Percentiles rank a stretch among this genome's conserved stretches.
phyloP scores from a whole-genome alignment of 805 yeast genomes.

The Clavispora asparagi region DNA sequence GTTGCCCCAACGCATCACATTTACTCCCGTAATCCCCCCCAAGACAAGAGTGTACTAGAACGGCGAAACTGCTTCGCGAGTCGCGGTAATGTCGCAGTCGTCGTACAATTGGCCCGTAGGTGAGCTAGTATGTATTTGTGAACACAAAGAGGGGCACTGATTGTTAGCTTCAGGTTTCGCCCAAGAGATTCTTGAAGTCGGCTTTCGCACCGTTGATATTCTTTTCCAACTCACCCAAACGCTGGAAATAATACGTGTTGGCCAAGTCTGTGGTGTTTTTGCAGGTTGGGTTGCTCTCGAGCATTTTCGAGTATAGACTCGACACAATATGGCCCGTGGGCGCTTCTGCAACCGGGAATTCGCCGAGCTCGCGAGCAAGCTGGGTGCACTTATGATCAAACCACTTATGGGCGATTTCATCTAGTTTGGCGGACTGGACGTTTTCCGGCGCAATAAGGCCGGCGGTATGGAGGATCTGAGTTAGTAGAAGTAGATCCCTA shows the following conservation, averaged over 20 bases:
- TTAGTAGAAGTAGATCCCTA: slow-evolving; percentile 31
- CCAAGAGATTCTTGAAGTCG: slow-evolving; percentile 16
- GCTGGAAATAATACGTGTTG: slow-evolving; percentile 25
- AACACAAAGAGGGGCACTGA: no score
- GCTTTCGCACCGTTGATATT: slow-evolving; percentile 19
- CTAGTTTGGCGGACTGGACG: slow-evolving; percentile 16
- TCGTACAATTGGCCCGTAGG: no score
- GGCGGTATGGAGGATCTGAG: slow-evolving; percentile 34
- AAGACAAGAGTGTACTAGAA: no score
- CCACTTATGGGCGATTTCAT: slow-evolving; percentile 25
- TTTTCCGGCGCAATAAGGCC: slow-evolving; percentile 23
- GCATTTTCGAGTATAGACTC: slow-evolving; percentile 23
- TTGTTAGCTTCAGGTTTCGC: not conserved
- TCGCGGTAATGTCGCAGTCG: no score
- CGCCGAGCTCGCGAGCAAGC: slow-evolving; percentile 17
- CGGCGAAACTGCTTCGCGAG: no score
- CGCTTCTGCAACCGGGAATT: slow-evolving; percentile 10
- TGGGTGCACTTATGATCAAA: slow-evolving; percentile 23
- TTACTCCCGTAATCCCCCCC: no score
- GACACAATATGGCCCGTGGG: slow-evolving; percentile 17
- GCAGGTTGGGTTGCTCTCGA: slow-evolving; percentile 21
- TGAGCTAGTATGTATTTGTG: no score
- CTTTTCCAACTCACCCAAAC: slow-evolving; percentile 30
- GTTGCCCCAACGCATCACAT: no score
- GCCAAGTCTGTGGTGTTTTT: slow-evolving; percentile 36